A percentile compares a stretch with the other conserved stretches of the same genome.
These are phyloP conservation scores for Colletotrichum sidae DNA, from an alignment of 2,329 filamentous ascomycete genomes.

Conservation along the genomic window DNA sequence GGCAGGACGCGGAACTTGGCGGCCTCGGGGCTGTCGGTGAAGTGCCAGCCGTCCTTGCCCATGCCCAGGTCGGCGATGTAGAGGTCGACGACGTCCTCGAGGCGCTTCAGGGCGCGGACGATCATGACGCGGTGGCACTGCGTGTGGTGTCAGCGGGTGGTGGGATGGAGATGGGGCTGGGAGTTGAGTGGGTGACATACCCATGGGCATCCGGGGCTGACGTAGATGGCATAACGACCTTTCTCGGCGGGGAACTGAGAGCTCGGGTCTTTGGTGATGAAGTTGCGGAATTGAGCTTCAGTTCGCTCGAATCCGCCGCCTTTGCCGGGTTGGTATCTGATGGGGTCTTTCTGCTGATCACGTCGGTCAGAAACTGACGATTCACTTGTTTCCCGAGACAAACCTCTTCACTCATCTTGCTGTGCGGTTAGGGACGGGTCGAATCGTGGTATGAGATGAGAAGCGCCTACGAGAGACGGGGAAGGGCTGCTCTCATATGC, in stretches of 20 bases:
- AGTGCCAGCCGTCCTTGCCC: constrained; percentile 67
- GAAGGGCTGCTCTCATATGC: not conserved
- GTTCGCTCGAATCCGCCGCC: constrained; percentile 66
- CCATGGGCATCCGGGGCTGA: constrained; percentile 73
- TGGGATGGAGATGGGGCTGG: fast-evolving
- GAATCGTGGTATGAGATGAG: not conserved
- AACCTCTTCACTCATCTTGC: constrained; percentile 24
- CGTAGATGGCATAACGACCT: constrained; percentile 71
- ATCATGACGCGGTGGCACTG: constrained; percentile 80
- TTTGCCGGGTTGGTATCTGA: constrained; percentile 38
- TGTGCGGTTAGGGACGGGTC: not conserved
- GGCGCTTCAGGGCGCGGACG: constrained; percentile 77
- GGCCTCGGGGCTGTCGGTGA: constrained; percentile 43
- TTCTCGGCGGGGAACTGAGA: constrained; percentile 68
- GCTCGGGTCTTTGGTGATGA: constrained; percentile 61
- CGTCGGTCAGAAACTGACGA: too few relatives aligned
- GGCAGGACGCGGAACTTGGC: constrained; percentile 60
- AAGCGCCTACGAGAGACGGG: not conserved
- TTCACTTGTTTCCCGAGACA: not conserved
- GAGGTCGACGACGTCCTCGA: constrained; percentile 75
- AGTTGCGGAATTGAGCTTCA: constrained; percentile 65
- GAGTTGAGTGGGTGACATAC: constrained; percentile 47
- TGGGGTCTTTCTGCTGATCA: constrained; percentile 12
- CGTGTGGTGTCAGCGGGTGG: not conserved
- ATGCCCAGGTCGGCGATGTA: constrained; percentile 78